Conservation (phyloP, 371 early-diverging fungal species). For the Apophysomyces elegans region DNA sequence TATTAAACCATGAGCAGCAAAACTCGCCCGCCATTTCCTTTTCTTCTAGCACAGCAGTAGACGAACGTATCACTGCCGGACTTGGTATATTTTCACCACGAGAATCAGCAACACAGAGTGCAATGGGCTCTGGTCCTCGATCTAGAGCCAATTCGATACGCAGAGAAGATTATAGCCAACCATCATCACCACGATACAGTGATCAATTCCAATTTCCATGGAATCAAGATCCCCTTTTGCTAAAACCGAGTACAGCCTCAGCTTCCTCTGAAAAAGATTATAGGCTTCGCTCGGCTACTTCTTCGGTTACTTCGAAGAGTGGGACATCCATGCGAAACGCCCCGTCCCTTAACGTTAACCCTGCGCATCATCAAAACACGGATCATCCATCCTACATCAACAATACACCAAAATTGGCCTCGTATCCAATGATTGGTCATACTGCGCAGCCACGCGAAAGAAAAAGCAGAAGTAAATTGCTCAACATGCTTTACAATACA, state of each 20-base stretch:
- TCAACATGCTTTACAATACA: slow-evolving; percentile 17
- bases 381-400: slow-evolving; percentile 16
- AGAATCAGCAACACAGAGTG: slow-evolving; percentile 7
- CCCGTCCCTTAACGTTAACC: slow-evolving; percentile 22
- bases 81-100: slow-evolving; percentile 31
- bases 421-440: background rate
- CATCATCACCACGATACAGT: slow-evolving; percentile 17
- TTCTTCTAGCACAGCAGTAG: slow-evolving; percentile 19
- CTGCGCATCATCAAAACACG: background rate
- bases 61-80: slow-evolving; percentile 44
- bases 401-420: background rate
- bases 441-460: slow-evolving; percentile 6
- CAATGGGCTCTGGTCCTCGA: slow-evolving; percentile 4
- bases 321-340: slow-evolving; percentile 32
- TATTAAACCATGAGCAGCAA: slow-evolving; percentile 22
- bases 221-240: slow-evolving; percentile 14
- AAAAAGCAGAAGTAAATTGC: slow-evolving; percentile 3
- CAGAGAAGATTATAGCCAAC: slow-evolving; percentile 5
- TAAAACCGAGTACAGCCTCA: background rate
- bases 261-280: slow-evolving; percentile 12
- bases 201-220: slow-evolving; percentile 13
- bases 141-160: slow-evolving; percentile 7
- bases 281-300: background rate
- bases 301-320: slow-evolving; percentile 15
- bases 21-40: slow-evolving; percentile 8